Evolutionary conservation across 2,329 filamentous ascomycete genomes (phyloP).

Genomic region (Polytolypa hystricis): DNA sequence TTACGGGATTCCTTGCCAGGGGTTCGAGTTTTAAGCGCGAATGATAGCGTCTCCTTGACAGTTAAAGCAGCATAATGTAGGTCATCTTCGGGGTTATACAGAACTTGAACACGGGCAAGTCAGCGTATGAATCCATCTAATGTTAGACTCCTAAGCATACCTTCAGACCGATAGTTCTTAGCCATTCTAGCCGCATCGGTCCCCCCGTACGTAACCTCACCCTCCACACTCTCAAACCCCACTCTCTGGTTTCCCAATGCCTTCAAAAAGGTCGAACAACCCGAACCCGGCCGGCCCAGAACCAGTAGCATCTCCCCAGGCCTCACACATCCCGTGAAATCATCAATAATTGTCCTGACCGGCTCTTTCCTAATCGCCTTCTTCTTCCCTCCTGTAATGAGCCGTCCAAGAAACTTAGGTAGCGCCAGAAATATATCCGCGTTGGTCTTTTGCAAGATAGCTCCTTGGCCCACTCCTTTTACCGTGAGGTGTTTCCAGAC

Average conservation of each 20-base stretch:
- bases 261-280: conserved; percentile 76
- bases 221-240: conserved; percentile 50
- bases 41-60: conserved; percentile 61
- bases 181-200: conserved; percentile 41
- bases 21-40: conserved; percentile 58
- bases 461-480: conserved; percentile 57
- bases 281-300: conserved; percentile 31
- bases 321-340: conserved; percentile 41
- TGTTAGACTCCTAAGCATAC: conserved; percentile 20
- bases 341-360: conserved; percentile 55
- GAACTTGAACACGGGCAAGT: too few species aligned
- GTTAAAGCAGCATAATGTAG: conserved; percentile 69
- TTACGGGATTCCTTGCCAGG: conserved; percentile 51
- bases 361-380: conserved; percentile 32
- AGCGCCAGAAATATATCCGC: conserved; percentile 45
- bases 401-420: conserved; percentile 36
- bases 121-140: conserved; percentile 15
- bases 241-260: conserved; percentile 58
- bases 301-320: conserved; percentile 34
- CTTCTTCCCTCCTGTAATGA: conserved; percentile 26
- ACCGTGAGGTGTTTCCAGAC: conserved; percentile 61
- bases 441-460: conserved; percentile 47
- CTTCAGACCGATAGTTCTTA: conserved; percentile 38
- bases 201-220: conserved; percentile 46
- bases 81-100: conserved; percentile 71